Percentiles rank a stretch among this genome's conserved stretches.
Evolutionary conservation across 805 yeast species (phyloP).

Genomic region (Monosporozyma aquatica): DNA sequence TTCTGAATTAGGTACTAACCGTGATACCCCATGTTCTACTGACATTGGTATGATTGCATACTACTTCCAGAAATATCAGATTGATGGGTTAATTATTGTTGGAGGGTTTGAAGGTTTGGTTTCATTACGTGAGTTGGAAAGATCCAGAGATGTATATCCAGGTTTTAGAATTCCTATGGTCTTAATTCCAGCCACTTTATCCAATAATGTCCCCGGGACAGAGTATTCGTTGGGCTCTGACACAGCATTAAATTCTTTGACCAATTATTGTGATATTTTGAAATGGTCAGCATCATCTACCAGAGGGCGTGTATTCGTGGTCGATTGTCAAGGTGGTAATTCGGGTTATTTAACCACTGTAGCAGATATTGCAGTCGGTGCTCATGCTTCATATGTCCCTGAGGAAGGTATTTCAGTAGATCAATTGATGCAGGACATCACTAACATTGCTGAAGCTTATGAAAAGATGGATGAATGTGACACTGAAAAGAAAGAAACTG

Average conservation of each 20-base stretch:
- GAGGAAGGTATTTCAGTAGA: conserved; percentile 56
- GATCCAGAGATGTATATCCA: conserved; percentile 52
- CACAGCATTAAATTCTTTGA: conserved; percentile 62
- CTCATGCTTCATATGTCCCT: conserved; percentile 68
- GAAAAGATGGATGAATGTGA: conserved; percentile 48
- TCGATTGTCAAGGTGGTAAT: conserved; percentile 81
- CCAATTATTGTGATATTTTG: conserved; percentile 65
- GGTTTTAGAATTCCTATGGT: conserved; percentile 71
- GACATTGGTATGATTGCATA: conserved; percentile 66
- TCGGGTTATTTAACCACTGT: conserved; percentile 69
- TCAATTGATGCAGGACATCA: conserved; percentile 57
- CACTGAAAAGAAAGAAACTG: conserved; percentile 39
- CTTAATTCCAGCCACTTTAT: conserved; percentile 71
- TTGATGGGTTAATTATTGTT: conserved; percentile 63
- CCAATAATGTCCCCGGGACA: conserved; percentile 79
- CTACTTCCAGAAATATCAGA: conserved; percentile 55
- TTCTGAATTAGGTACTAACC: conserved; percentile 73
- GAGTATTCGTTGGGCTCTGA: conserved; percentile 71
- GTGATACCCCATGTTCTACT: conserved; percentile 54
- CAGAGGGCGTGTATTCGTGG: conserved; percentile 68
- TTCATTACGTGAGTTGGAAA: conserved; percentile 56
- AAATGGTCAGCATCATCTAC: conserved; percentile 73
- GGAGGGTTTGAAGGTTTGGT: conserved; percentile 79
- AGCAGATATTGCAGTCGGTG: conserved; percentile 61
- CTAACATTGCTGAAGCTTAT: conserved; percentile 49